Evolutionary conservation across 768 basidiomycete genomes (phyloP), one percentile per base, ranked within the genome.

Genomic region (Lactifluus volemus): DNA sequence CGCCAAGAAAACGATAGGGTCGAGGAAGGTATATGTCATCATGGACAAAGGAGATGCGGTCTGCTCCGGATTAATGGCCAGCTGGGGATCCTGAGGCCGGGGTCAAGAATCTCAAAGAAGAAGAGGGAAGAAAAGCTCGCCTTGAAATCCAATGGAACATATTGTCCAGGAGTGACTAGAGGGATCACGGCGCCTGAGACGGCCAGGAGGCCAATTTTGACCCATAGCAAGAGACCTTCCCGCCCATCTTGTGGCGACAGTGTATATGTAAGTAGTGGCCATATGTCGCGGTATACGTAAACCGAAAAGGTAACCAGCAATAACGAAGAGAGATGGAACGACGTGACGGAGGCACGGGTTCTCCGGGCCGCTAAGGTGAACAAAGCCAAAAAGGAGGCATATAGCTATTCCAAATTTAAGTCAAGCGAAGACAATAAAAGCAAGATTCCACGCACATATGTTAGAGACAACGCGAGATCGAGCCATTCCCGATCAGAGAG

Each of bases 271-370:
- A 77, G 71, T 9, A 86, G 67, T 12, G 86, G 86, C 69, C 76
- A 84, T 7, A 88, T 53, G 66, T 83, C 79, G n/a, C 85, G 78
- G 66, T 83, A 84, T 38, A 72, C 71, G 65, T 78, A 86, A 8
- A 84, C 74, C 10, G 65, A 65, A 68, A 81, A 80, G 5, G 73
- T 73, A 30, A 73, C 70, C n/a, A 83, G 64, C 10, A 85, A 70
- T 1, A 86, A 65, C 19, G 73, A 67, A 58, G 77, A 77, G 63
- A 82, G 70, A 66, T 86, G 85, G 11, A 70, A 71, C 21, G 74
- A 76, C 9, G 72, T 69, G 15, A 58, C 15, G 10, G 32, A 49
- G 12, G 53, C 57, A 15, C 52, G 42, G 12, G 21, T 14, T 36
- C 47, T 60, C 25, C 60, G 48, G 21, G 63, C 58, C 32, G 65